phyloP scores from a whole-genome alignment of 2,329 filamentous ascomycete genomes.

The Trichoderma sp. region DNA sequence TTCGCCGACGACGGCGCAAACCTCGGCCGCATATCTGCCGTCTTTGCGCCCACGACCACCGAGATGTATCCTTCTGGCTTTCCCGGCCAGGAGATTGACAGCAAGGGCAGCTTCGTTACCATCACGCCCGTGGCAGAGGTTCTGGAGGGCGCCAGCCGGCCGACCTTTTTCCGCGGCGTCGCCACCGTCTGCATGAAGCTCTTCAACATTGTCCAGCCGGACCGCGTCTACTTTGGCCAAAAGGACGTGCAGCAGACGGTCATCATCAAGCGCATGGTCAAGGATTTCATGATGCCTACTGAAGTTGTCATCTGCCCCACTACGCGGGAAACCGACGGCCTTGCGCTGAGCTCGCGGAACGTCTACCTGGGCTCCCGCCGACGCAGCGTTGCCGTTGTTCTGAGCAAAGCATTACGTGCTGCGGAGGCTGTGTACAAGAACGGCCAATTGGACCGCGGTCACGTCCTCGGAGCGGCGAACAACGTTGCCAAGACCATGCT shows the following conservation, averaged over 20 bases:
- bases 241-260: conserved; percentile 98
- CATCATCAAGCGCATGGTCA: conserved; percentile 82
- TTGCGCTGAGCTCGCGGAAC: conserved; percentile 91
- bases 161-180: conserved; percentile 95
- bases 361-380: conserved; percentile 84
- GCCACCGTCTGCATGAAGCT: conserved; percentile 93
- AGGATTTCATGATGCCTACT: conserved; percentile 81
- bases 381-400: conserved; percentile 70
- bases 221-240: conserved; percentile 88
- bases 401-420: conserved; percentile 69
- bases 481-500: conserved; percentile 59
- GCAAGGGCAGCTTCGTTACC: conserved; percentile 85
- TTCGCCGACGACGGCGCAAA: conserved; percentile 64
- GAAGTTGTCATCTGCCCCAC: conserved; percentile 76
- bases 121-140: conserved; percentile 82
- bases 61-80: conserved; percentile 88
- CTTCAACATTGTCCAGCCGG: conserved; percentile 58
- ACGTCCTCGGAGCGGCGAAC: conserved; percentile 74
- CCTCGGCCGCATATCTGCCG: conserved; percentile 72
- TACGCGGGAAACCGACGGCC: conserved; percentile 74
- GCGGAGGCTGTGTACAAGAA: conserved; percentile 70
- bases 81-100: conserved; percentile 72
- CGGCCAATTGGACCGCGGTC: conserved; percentile 56
- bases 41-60: conserved; percentile 82
- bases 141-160: conserved; percentile 82